phyloP scores from a whole-genome alignment of 176 grass and related monocot species.

The Phragmites australis region DNA sequence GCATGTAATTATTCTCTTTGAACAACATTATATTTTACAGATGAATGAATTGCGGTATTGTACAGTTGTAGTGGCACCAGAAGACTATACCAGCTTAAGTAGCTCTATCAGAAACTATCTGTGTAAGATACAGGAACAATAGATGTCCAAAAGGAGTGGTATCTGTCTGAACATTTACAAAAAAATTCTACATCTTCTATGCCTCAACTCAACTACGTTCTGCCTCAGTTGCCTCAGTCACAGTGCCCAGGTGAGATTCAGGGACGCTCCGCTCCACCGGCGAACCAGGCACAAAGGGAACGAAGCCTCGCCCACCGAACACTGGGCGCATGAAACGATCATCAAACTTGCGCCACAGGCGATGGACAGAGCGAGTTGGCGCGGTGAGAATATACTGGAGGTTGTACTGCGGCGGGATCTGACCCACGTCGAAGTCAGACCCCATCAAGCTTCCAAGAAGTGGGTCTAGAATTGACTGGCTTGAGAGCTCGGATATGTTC shows the following conservation, averaged over 20 bases:
- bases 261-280: constrained; percentile 58
- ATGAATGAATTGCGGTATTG: constrained; percentile 8
- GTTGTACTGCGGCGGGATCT: constrained; percentile 45
- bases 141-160: constrained; percentile 25
- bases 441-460: constrained; percentile 63
- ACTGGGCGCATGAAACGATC: constrained; percentile 80
- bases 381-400: constrained; percentile 59
- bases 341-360: constrained; percentile 87
- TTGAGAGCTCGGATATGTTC: constrained; percentile 51
- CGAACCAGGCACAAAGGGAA: constrained; percentile 83
- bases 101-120: constrained; percentile 35
- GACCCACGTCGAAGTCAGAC: constrained; percentile 48
- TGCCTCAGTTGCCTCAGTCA: constrained; percentile 43
- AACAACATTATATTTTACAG: constrained; percentile 37
- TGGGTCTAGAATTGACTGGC: constrained; percentile 57
- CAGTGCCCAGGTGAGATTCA: constrained; percentile 37
- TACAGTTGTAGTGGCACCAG: constrained; percentile 34
- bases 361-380: constrained; percentile 75
- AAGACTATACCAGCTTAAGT: constrained; percentile 25
- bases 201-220: constrained; percentile 39
- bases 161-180: constrained; percentile 40
- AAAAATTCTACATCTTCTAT: constrained; percentile 12
- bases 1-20: constrained; percentile 7
- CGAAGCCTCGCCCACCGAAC: constrained; percentile 83
- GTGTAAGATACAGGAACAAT: constrained; percentile 12